Conservation (phyloP, 768 basidiomycete genomes). For the Tulasnella sp. region DNA sequence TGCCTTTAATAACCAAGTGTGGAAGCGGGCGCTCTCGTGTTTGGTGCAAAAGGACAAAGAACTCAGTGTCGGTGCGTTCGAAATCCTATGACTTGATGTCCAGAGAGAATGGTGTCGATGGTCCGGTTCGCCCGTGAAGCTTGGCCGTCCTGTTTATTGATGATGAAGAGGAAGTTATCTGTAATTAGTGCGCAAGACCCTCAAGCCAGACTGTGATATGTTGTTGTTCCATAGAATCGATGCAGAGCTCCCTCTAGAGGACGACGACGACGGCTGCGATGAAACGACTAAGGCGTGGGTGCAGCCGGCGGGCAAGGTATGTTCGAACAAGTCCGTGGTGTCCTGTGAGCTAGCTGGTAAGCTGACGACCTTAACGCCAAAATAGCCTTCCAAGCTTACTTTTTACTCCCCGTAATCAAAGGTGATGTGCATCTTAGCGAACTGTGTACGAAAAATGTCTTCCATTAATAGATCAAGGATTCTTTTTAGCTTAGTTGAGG, state of each 20-base stretch:
- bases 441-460: conserved; percentile 57
- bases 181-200: no score
- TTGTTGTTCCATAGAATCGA: conserved; percentile 44
- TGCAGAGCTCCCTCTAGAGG: conserved; percentile 57
- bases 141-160: conserved; percentile 66
- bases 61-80: conserved; percentile 28
- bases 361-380: no score
- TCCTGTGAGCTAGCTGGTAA: conserved; percentile 40
- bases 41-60: conserved; percentile 22
- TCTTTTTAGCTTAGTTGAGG: conserved; percentile 38
- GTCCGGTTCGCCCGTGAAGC: background rate
- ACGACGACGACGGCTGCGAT: conserved; percentile 76
- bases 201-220: background rate
- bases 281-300: conserved; percentile 44
- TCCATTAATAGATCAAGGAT: conserved; percentile 55
- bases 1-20: conserved; percentile 52
- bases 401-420: conserved; percentile 47
- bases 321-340: conserved; percentile 42
- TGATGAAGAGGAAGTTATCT: conserved; percentile 66
- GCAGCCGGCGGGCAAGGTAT: conserved; percentile 43
- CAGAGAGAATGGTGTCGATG: background rate
- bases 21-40: conserved; percentile 72
- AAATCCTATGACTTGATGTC: background rate
- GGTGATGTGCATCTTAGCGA: conserved; percentile 50
- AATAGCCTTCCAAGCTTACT: conserved; percentile 40